These are phyloP conservation scores for Dactylonectria macrodidyma DNA, from an alignment of 2,329 filamentous ascomycete genomes.

Conservation along the genomic window DNA sequence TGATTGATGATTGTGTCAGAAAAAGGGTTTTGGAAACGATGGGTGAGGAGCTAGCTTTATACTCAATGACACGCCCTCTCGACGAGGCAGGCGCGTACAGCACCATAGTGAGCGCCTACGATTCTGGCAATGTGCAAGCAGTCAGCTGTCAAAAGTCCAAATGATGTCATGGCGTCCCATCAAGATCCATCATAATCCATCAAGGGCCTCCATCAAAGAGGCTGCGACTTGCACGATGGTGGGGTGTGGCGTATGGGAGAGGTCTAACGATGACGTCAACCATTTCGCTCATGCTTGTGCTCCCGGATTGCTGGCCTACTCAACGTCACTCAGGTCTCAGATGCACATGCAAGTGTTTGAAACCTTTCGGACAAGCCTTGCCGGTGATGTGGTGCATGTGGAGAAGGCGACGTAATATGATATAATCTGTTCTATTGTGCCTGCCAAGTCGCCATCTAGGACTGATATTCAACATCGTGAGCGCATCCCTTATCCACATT, in stretches of 20 bases:
- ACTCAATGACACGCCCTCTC: constrained; percentile 28
- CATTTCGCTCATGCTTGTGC: not conserved
- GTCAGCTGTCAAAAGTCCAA: constrained; percentile 8
- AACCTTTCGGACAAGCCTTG: not conserved
- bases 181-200: constrained; percentile 9
- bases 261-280: constrained; percentile 27
- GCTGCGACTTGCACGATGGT: not conserved
- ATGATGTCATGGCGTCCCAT: constrained; percentile 43
- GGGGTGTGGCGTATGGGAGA: constrained; percentile 15
- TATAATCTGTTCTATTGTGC: constrained; percentile 20
- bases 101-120: constrained; percentile 17
- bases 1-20: constrained; percentile 27
- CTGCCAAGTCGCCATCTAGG: not conserved
- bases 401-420: constrained; percentile 38
- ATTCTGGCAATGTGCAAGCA: constrained; percentile 6
- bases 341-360: not conserved
- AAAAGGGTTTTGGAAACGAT: constrained; percentile 10
- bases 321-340: constrained; percentile 1
- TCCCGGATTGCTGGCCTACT: not conserved
- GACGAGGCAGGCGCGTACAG: constrained; percentile 29
- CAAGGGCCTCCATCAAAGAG: not conserved
- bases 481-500: not conserved
- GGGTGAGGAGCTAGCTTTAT: constrained; percentile 49
- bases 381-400: not conserved
- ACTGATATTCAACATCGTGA: constrained; percentile 31